phyloP scores from a whole-genome alignment of 148 eudicot genomes.

The Agrostemma githago region DNA sequence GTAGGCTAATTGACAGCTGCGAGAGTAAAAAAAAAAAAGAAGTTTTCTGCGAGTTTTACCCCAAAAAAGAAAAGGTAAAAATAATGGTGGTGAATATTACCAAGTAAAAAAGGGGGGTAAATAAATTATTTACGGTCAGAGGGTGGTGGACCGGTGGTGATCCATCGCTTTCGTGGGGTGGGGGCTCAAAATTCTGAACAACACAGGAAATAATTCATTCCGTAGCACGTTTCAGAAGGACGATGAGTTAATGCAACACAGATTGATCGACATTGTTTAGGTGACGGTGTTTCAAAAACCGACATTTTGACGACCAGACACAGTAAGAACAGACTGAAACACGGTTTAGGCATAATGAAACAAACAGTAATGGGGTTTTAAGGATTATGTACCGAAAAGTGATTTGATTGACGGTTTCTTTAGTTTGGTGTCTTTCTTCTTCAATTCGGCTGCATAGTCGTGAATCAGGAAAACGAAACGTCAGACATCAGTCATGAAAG shows the following conservation, averaged over 20 bases:
- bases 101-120: neutral
- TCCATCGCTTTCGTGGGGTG: neutral
- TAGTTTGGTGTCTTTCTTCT: constrained; percentile 73
- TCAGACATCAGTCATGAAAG: constrained; percentile 9
- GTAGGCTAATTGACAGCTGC: neutral
- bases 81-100: too few species aligned
- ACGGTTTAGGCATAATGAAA: neutral
- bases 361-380: neutral
- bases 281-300: neutral
- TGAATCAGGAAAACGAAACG: neutral
- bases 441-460: constrained; percentile 72
- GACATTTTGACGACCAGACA: neutral
- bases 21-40: neutral
- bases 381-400: constrained; percentile 63
- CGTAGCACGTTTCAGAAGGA: neutral
- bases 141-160: neutral
- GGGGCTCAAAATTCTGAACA: neutral
- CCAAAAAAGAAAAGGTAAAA: neutral
- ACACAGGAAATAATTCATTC: neutral
- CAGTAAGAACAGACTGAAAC: neutral
- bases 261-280: neutral
- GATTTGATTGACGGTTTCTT: constrained; percentile 90
- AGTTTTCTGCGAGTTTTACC: neutral
- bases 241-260: neutral
- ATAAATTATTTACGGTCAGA: neutral